Base-by-base conservation (phyloP, 2,329 filamentous ascomycete species). In the Venturia carpophila region DNA sequence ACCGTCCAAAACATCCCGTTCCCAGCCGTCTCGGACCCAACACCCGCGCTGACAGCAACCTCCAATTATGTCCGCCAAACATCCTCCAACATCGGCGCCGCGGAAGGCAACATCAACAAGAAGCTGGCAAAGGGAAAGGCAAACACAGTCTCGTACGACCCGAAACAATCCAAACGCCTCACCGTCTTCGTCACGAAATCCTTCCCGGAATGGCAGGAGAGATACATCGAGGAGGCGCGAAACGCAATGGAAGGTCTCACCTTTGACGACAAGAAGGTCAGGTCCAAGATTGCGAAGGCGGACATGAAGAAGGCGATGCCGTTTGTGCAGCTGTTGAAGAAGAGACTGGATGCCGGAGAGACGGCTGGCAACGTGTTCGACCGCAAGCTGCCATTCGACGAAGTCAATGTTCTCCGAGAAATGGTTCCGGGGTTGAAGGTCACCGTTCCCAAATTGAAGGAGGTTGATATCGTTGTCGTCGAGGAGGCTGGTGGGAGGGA, bases 281-380 rank as follows among this genome's bases (percentile, higher is more conserved):
- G 87, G 71, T 87, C 86, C 69, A 84, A 87, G 73, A 87, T 97
- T 66, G 86, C 86, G 70, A 96, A 96, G 81, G 82, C 91, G 73
- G 90, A 95, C 78, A 91, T 92, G 83, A 99, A 97, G 85, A 94
- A 95, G 79, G 93, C 92, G 2, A 97, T 97, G 93, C 94, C 94
- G 0, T 97, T 97, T 73, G 87, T 97, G 62, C 92, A 97, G 79
- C 79, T 76, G 7, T 80, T 97, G 67, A 97, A 97, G 87, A 90
- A 85, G 76, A 86, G 90, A 63, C 83, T 99, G 65, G 82, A 91
- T 66, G 74, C 75, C 45, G 81, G 82, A 62, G 88, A 90, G 67
- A 86, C 93, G 17, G 79, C 85, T 1, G 80, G 83, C 30, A 81
- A 78, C 1, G 91, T 97, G 11, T 87, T 97, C 72, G 87, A 93